Evolutionary conservation across 768 basidiomycete species (phyloP).

Genomic region (Boletellus sp.): DNA sequence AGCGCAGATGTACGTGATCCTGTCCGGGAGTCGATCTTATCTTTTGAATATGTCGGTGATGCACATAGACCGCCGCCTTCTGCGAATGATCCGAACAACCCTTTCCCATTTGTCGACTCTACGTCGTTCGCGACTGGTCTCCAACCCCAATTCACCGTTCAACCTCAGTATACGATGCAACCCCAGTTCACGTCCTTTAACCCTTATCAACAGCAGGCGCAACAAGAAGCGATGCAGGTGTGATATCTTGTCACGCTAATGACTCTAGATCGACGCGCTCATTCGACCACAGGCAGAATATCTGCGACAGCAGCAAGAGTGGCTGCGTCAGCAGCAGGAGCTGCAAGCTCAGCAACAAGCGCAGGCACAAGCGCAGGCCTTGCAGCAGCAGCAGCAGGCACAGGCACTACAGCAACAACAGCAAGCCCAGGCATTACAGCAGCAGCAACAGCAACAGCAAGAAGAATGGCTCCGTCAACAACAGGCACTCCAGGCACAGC

Average conservation of each 20-base stretch:
- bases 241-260: not conserved
- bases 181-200: constrained; percentile 93
- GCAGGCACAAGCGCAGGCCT: constrained; percentile 31
- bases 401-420: constrained; percentile 43
- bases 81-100: constrained; percentile 40
- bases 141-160: constrained; percentile 72
- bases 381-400: constrained; percentile 19
- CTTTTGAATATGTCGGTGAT: constrained; percentile 1
- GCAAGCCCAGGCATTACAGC: not conserved
- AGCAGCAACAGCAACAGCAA: constrained; percentile 36
- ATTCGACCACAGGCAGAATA: constrained; percentile 39
- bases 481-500: constrained; percentile 46
- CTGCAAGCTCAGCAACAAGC: constrained; percentile 42
- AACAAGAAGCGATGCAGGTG: constrained; percentile 81
- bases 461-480: constrained; percentile 63
- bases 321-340: constrained; percentile 62
- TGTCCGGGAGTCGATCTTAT: constrained; percentile 1
- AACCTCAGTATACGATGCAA: constrained; percentile 71
- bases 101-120: constrained; percentile 61
- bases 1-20: constrained; percentile 61
- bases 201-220: constrained; percentile 88
- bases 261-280: constrained; percentile 3
- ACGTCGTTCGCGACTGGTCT: constrained; percentile 55
- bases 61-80: constrained; percentile 30
- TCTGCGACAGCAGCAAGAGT: constrained; percentile 59